phyloP scores from a whole-genome alignment of 164 flowering plant species.

The Tetracentron sinense region DNA sequence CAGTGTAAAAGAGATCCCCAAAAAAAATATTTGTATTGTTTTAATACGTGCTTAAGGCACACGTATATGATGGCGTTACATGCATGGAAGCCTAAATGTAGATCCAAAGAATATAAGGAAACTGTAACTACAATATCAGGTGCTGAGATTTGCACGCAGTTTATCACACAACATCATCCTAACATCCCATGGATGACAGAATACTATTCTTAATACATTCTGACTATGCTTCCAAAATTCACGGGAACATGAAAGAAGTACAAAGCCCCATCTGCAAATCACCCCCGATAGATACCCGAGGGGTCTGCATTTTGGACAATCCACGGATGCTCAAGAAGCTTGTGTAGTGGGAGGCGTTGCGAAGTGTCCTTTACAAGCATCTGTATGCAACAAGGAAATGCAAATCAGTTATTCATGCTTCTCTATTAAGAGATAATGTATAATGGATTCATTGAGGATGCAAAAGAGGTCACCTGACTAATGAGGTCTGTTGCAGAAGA shows the following conservation, averaged over 20 bases:
- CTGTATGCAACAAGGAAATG: slow-evolving; percentile 26
- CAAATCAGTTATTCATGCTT: not conserved
- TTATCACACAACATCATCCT: too few species aligned
- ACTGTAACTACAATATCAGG: too few species aligned
- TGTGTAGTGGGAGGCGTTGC: slow-evolving; percentile 78
- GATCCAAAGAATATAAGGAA: not conserved
- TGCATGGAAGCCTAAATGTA: not conserved
- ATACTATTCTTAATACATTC: too few species aligned
- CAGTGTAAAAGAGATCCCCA: too few species aligned
- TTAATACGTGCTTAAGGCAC: too few species aligned
- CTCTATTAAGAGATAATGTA: not conserved
- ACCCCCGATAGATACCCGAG: slow-evolving; percentile 67
- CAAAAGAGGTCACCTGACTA: slow-evolving; percentile 53
- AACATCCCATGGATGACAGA: too few species aligned
- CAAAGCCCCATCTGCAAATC: not conserved
- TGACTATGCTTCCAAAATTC: too few species aligned
- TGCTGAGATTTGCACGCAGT: too few species aligned
- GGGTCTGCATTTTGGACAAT: slow-evolving; percentile 95
- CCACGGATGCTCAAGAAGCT: slow-evolving; percentile 97
- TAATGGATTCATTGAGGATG: not conserved
- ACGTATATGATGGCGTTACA: not conserved
- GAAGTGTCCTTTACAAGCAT: slow-evolving; percentile 92
- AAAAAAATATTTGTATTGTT: too few species aligned
- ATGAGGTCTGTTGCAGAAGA: slow-evolving; percentile 90
- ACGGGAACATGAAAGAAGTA: not conserved